These are phyloP conservation scores for Xylaria sp. DNA, from an alignment of 2,329 filamentous ascomycete species.

Conservation along the genomic window DNA sequence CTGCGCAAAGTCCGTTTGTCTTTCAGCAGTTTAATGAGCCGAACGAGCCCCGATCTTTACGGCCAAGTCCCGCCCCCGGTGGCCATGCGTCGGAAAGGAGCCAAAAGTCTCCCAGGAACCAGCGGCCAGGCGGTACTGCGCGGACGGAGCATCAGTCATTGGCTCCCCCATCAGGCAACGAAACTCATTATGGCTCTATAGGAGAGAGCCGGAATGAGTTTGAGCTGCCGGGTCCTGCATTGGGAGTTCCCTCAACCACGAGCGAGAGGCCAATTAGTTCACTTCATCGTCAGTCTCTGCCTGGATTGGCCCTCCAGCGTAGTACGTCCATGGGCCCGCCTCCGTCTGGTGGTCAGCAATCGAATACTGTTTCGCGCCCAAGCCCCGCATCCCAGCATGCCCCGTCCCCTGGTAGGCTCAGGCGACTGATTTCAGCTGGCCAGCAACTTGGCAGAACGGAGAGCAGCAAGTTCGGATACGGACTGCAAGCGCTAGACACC, in stretches of 20 bases:
- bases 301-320: conserved; percentile 38
- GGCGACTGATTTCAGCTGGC: conserved; percentile 45
- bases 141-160: conserved; percentile 46
- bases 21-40: conserved; percentile 25
- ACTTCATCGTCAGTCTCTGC: conserved; percentile 19
- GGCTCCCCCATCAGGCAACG: conserved; percentile 41
- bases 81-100: conserved; percentile 21
- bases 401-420: conserved; percentile 36
- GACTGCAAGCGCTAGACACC: conserved; percentile 47
- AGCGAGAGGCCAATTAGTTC: conserved; percentile 24
- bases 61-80: conserved; percentile 33
- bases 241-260: conserved; percentile 44
- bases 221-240: conserved; percentile 57
- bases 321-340: conserved; percentile 40
- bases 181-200: conserved; percentile 50
- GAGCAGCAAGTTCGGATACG: conserved; percentile 45
- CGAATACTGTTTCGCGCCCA: conserved; percentile 19
- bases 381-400: conserved; percentile 26
- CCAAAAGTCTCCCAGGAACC: conserved; percentile 14
- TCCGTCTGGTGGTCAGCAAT: conserved; percentile 8
- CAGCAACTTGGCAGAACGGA: conserved; percentile 40
- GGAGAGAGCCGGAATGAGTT: conserved; percentile 44
- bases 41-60: conserved; percentile 28
- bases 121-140: conserved; percentile 27
- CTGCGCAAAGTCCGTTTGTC: conserved; percentile 31